Evolutionary conservation across 495 filamentous ascomycete genomes (phyloP).

Genomic region (Aspergillus wentii): DNA sequence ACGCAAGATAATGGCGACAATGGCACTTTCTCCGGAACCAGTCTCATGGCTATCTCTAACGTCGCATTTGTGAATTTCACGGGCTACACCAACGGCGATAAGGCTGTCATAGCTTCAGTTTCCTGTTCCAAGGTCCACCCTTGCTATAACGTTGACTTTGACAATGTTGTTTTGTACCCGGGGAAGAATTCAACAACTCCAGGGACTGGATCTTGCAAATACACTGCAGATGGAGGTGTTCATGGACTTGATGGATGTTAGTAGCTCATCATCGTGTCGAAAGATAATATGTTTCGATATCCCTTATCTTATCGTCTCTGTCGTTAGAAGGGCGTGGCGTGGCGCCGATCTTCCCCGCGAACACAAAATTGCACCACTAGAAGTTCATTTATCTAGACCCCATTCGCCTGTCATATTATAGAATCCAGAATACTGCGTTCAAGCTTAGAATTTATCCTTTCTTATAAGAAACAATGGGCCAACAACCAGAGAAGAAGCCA

Average conservation of each 20-base stretch:
- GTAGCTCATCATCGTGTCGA: too few species aligned
- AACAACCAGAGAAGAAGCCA: slow-evolving; percentile 28
- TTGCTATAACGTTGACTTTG: slow-evolving; percentile 45
- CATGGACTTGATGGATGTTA: slow-evolving; percentile 24
- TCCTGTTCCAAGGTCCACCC: slow-evolving; percentile 42
- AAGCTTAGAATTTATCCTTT: too few species aligned
- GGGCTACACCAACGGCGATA: slow-evolving; percentile 32
- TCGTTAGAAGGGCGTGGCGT: too few species aligned
- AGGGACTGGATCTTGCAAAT: slow-evolving; percentile 34
- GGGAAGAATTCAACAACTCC: slow-evolving; percentile 21
- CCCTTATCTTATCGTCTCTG: too few species aligned
- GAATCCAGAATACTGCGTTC: too few species aligned
- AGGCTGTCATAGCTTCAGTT: slow-evolving; percentile 28
- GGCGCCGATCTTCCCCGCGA: too few species aligned
- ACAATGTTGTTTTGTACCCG: slow-evolving; percentile 32
- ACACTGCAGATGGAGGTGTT: slow-evolving; percentile 35
- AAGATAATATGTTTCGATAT: too few species aligned
- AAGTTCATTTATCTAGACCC: too few species aligned
- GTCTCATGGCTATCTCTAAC: slow-evolving; percentile 44
- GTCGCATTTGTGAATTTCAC: slow-evolving; percentile 52
- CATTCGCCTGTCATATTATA: too few species aligned
- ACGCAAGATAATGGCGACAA: slow-evolving; percentile 49
- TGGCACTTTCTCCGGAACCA: slow-evolving; percentile 44
- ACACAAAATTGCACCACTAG: too few species aligned
- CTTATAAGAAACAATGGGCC: background rate